Conservation (phyloP, 257 asterid species). For the Verbena officinalis region DNA sequence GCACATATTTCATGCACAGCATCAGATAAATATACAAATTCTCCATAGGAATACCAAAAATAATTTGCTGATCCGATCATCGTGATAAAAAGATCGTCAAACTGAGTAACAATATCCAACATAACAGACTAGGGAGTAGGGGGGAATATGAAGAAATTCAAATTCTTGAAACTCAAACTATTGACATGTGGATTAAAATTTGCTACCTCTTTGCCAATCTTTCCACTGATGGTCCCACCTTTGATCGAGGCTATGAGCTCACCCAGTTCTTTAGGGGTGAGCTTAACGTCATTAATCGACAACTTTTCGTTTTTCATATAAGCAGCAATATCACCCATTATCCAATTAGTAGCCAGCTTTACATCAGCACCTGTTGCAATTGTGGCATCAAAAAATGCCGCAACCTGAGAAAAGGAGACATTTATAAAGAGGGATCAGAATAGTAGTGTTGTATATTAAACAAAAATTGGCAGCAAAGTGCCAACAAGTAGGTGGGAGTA, state of each 20-base stretch:
- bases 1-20: constrained; percentile 32
- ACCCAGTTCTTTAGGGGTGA: constrained; percentile 75
- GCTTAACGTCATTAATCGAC: constrained; percentile 71
- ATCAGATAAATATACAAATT: constrained; percentile 3
- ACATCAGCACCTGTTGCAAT: constrained; percentile 73
- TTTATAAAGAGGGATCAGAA: constrained; percentile 16
- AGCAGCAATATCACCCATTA: constrained; percentile 98
- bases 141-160: background rate
- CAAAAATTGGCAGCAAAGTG: too few relatives aligned
- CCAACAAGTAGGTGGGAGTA: too few relatives aligned
- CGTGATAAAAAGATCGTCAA: background rate
- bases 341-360: constrained; percentile 91
- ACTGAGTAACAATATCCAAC: background rate
- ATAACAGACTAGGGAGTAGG: background rate
- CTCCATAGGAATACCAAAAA: background rate
- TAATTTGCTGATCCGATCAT: background rate
- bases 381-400: constrained; percentile 83
- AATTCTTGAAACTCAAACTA: background rate
- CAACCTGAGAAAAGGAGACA: constrained; percentile 58
- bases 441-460: background rate
- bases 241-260: constrained; percentile 86
- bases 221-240: constrained; percentile 90
- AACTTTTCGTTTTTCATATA: constrained; percentile 86
- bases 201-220: constrained; percentile 94
- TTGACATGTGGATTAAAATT: background rate